phyloP scores from a whole-genome alignment of 805 yeast species.

The Sporopachydermia lactativora region DNA sequence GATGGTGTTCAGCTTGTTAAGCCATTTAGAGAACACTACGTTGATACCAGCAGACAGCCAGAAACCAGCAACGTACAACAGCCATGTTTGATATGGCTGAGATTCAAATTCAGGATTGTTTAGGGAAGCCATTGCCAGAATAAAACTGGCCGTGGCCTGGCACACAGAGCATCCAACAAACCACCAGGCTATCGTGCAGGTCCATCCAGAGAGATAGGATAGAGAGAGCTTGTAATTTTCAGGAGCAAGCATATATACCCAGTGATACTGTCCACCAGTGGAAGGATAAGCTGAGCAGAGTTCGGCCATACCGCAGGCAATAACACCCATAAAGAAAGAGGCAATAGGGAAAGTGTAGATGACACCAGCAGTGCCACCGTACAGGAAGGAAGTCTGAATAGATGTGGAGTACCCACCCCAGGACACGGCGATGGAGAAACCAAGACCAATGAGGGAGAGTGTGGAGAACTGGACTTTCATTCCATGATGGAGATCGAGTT shows the following conservation, averaged over 20 bases:
- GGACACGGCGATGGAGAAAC: background rate
- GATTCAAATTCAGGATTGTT: slow-evolving; percentile 8
- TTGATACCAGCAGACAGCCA: background rate
- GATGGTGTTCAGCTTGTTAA: background rate
- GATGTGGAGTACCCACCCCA: background rate
- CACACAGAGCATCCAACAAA: slow-evolving; percentile 12
- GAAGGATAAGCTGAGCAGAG: slow-evolving; percentile 61
- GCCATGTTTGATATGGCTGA: slow-evolving; percentile 10
- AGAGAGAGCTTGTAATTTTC: slow-evolving; percentile 16
- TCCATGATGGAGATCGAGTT: background rate
- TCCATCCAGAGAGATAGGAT: slow-evolving; percentile 17
- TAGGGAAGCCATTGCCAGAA: slow-evolving; percentile 8
- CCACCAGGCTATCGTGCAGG: slow-evolving; percentile 13
- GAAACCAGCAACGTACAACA: slow-evolving; percentile 2
- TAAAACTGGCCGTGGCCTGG: slow-evolving; percentile 7
- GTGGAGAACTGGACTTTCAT: background rate
- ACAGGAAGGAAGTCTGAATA: background rate
- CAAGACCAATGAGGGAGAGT: background rate
- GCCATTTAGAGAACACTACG: background rate
- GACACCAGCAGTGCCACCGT: background rate
- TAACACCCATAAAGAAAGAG: background rate
- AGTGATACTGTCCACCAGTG: slow-evolving; percentile 59
- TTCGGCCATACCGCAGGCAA: slow-evolving; percentile 32
- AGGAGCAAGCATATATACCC: slow-evolving; percentile 59
- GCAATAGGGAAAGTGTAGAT: slow-evolving; percentile 1